A percentile compares a stretch with the other conserved stretches of the same genome.
These are phyloP conservation scores for Metarhizium brunneum DNA, from an alignment of 2,329 filamentous ascomycete species.

Conservation along the genomic window DNA sequence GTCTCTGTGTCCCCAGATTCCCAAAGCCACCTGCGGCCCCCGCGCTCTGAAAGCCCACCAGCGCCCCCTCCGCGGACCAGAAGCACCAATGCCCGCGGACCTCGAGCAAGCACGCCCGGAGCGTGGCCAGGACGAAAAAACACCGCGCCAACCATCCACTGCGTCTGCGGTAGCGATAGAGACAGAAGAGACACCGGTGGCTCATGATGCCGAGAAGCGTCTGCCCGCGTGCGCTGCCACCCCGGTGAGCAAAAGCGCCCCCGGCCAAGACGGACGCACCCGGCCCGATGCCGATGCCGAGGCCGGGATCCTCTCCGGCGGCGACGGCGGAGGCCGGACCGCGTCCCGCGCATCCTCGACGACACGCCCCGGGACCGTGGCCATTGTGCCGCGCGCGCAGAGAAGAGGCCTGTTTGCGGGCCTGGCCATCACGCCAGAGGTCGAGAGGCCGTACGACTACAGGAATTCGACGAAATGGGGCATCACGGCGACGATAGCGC, in stretches of 20 bases:
- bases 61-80: not conserved
- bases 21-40: too few species aligned
- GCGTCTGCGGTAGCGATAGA: not conserved
- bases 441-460: conserved; percentile 69
- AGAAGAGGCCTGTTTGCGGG: conserved; percentile 65
- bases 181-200: not conserved
- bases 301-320: not conserved
- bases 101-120: not conserved
- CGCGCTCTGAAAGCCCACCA: not conserved
- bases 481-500: conserved; percentile 67
- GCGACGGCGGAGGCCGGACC: conserved; percentile 2
- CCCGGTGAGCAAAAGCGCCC: not conserved
- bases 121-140: not conserved
- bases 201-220: not conserved
- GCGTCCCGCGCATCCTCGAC: conserved; percentile 27
- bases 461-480: conserved; percentile 69
- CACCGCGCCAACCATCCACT: conserved; percentile 1
- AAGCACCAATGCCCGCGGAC: conserved; percentile 1
- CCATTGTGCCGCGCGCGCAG: conserved; percentile 33
- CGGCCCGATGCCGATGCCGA: not conserved
- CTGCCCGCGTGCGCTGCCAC: not conserved
- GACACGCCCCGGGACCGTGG: conserved; percentile 24
- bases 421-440: conserved; percentile 67
- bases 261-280: not conserved
- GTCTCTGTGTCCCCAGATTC: too few species aligned